Base-by-base conservation (phyloP, 116 monocot species). In the Papilionanthe hybrid region DNA sequence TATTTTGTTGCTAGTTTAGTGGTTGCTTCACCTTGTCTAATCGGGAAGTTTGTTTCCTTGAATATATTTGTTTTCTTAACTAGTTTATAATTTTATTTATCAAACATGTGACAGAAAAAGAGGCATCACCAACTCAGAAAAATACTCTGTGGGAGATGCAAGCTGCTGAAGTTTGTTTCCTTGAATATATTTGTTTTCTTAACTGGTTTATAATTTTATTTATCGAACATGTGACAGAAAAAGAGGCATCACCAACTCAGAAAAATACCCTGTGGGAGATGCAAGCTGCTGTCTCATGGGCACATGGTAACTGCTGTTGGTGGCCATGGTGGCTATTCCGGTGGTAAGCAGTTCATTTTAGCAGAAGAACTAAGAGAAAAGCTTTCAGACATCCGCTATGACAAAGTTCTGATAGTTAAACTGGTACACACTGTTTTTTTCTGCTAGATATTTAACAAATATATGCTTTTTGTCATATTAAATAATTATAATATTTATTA, bases 301-400 rank as follows among this genome's bases (percentile, higher is more conserved):
- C 91, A 88, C 82, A 95, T 99, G 99, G 83, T 99, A 45, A 94
- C 99, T 72, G 99, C 99, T 74, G 99, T 99, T 67, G 99, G 99
- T 63, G 99, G 99, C 43, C 89, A 92, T 77, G 99, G 99, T 28
- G 99, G 99, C 72, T 99, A 99, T 86, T 72, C 93, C 43, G 99
- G 99, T 53, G 99, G 94, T 20, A 99, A 93, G 69, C 94, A 99
- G 84, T 99, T 99, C 77, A 80, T 99, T 72, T 80, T 87, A 9
- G 99, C 99, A 5, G 95, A 95, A 63, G 85, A 91, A 80, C 93
- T 99, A 28, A 84, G 99, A 42, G 87, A 94, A 57, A 94, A 95
- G 83, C 84, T 99, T 17, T 91, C 95, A 49, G 87, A 95, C 76
- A 83, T 99, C 9, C 83, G 90, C 22, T 78, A 87, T 74, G 93